Percentiles rank a stretch among this genome's conserved stretches.
Conservation (phyloP, 495 filamentous ascomycete genomes). For the Hypomontagnella monticulosa region DNA sequence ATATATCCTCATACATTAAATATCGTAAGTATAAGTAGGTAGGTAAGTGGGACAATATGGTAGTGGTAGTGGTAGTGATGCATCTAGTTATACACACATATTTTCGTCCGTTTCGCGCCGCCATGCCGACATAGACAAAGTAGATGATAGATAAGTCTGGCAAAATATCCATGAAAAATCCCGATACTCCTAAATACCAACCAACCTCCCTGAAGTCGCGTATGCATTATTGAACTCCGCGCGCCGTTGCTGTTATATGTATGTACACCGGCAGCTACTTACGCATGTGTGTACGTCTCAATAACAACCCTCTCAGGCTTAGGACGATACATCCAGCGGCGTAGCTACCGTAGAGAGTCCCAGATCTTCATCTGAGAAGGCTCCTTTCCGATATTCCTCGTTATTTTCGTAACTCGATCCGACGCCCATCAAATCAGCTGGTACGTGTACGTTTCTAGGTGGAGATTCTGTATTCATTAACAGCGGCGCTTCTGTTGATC, state of each 20-base stretch:
- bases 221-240: slow-evolving; percentile 31
- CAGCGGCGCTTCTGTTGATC: slow-evolving; percentile 37
- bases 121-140: background rate
- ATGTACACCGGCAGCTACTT: slow-evolving; percentile 24
- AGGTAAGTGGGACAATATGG: slow-evolving; percentile 7
- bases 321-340: slow-evolving; percentile 26
- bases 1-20: slow-evolving; percentile 20
- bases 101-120: slow-evolving; percentile 22
- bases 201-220: slow-evolving; percentile 5
- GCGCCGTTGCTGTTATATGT: slow-evolving; percentile 26
- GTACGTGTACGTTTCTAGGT: slow-evolving; percentile 15
- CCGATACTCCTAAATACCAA: slow-evolving; percentile 5
- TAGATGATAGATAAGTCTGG: background rate
- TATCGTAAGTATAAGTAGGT: slow-evolving; percentile 1
- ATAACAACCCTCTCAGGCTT: slow-evolving; percentile 26
- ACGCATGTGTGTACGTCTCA: slow-evolving; percentile 6
- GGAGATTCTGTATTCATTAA: slow-evolving; percentile 15
- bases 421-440: slow-evolving; percentile 33
- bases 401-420: slow-evolving; percentile 29
- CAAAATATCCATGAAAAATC: slow-evolving; percentile 2
- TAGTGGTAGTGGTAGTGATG: slow-evolving; percentile 2
- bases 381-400: slow-evolving; percentile 15
- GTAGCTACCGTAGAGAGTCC: slow-evolving; percentile 25
- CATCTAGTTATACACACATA: slow-evolving; percentile 25
- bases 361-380: slow-evolving; percentile 32